These are phyloP conservation scores for Metschnikowia bowlesiae DNA, from an alignment of 805 yeast species.

Conservation along the genomic window DNA sequence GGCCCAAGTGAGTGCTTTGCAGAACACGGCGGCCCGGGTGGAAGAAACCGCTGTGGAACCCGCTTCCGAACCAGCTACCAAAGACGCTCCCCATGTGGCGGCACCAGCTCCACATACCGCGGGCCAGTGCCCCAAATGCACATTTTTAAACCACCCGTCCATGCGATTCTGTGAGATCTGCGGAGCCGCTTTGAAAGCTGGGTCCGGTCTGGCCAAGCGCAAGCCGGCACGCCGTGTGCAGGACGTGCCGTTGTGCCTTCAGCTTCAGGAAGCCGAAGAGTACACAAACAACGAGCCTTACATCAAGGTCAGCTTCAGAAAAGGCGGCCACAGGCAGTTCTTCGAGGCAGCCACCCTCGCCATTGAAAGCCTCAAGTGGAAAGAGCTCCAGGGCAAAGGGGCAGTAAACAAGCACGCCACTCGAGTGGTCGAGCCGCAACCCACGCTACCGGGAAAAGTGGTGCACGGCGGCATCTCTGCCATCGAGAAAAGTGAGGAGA, in stretches of 20 bases:
- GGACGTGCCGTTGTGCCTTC: constrained; percentile 17
- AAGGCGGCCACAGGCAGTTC: constrained; percentile 59
- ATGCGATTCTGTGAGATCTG: constrained; percentile 82
- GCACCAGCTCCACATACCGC: neutral
- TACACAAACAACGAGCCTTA: constrained; percentile 33
- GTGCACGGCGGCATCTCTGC: constrained; percentile 62
- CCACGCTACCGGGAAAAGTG: neutral
- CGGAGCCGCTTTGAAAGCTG: constrained; percentile 44
- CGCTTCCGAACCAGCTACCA: neutral
- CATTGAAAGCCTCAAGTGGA: constrained; percentile 52
- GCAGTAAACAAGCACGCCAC: constrained; percentile 13
- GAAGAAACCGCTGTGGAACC: too few species aligned
- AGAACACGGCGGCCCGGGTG: neutral
- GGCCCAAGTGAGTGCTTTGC: constrained; percentile 8
- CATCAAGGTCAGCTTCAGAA: constrained; percentile 71
- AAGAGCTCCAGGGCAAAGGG: constrained; percentile 30
- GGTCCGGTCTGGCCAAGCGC: neutral
- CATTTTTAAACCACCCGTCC: constrained; percentile 80
- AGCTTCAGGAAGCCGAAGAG: constrained; percentile 30
- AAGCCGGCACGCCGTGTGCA: neutral
- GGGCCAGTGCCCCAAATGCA: constrained; percentile 54
- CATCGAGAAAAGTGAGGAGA: constrained; percentile 54
- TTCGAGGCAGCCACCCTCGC: constrained; percentile 37
- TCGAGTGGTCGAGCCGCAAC: constrained; percentile 24
- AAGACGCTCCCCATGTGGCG: neutral